Base-by-base conservation (phyloP, 176 grass and related monocot species). In the Saccharum spontaneum region DNA sequence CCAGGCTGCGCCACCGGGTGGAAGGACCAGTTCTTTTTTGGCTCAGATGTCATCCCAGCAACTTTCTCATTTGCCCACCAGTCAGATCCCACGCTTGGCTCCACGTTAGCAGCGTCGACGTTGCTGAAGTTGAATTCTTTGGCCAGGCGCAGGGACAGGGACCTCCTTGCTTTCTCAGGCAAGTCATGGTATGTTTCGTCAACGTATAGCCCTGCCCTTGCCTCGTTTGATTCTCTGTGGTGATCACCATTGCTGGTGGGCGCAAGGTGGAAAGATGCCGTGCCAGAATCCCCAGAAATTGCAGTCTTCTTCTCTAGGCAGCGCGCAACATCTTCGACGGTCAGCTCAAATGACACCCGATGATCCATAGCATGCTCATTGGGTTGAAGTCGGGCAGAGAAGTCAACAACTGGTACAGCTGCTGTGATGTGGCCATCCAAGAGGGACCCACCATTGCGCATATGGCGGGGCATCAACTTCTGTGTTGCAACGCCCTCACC, bases 121-220 rank as follows among this genome's bases (percentile, higher is more conserved):
- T 92, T 92, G 84, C 90, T 87, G 76, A 99, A 99, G 16, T 99
- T 94, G 79, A 99, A 99, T 38, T 99, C 97, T 79, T 99, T 99
- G 78, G 86, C 82, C 33, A 84, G 40, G 10, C 87, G 86, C 63
- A 92, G 83, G 61, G 88, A 92, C 55, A 94, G 44, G 57, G 90
- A 99, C 44, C 86, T 78, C 67, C 85, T 83, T 16, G 85, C 77
- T 90, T 92, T 96, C 67, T 99, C 93, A 36, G 97, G 93, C 54
- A 96, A 43, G 75, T 96, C 93, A 91, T 92, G 86, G 39, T 94
- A 94, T 8, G 86, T 91, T 76, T 92, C 93, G 1, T 94, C 93
- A 1, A 89, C 86, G 5, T 85, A 84, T 8, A 95, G 62, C 75
- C 86, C 90, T 75, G 38, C 73, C 14, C 20, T 81, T 16, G 69